Conservation (phyloP, 1,139 yeast species). For the Sugiyamaella neomexicana region DNA sequence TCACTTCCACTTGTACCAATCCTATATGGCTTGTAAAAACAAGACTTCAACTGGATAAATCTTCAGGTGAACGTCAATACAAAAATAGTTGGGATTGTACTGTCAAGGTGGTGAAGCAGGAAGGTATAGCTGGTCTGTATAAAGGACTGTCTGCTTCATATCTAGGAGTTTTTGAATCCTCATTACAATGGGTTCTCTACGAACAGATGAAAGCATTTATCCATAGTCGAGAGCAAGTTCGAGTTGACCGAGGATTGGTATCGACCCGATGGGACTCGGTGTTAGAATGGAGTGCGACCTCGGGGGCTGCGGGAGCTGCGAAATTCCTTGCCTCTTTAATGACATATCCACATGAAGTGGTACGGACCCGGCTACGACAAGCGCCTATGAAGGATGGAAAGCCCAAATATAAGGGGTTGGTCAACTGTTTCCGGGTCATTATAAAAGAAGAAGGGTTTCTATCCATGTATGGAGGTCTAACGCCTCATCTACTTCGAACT, state of each 20-base stretch:
- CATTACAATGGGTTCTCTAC: conserved; percentile 94
- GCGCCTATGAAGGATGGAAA: conserved; percentile 82
- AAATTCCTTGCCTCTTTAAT: conserved; percentile 88
- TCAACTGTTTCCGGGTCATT: conserved; percentile 81
- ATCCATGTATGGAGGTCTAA: conserved; percentile 95
- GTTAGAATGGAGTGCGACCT: conserved; percentile 90
- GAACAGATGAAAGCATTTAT: conserved; percentile 88
- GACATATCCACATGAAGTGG: conserved; percentile 97
- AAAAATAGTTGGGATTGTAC: conserved; percentile 86
- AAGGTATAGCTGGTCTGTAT: conserved; percentile 79
- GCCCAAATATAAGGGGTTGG: conserved; percentile 83
- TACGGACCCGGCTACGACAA: conserved; percentile 92
- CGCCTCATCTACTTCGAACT: conserved; percentile 93
- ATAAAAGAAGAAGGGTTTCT: conserved; percentile 88
- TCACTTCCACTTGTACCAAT: conserved; percentile 96
- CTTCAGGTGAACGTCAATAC: conserved; percentile 59
- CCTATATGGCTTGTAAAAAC: conserved; percentile 99
- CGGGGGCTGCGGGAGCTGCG: conserved; percentile 98
- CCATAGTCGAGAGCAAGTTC: conserved; percentile 51
- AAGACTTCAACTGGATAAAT: conserved; percentile 82
- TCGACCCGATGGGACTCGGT: conserved; percentile 62
- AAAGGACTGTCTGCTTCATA: conserved; percentile 92
- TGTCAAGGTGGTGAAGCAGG: conserved; percentile 63
- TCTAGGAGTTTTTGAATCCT: conserved; percentile 89
- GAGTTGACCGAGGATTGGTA: conserved; percentile 42